Conservation (phyloP, 495 filamentous ascomycete species). For the Lindgomyces ingoldianus region DNA sequence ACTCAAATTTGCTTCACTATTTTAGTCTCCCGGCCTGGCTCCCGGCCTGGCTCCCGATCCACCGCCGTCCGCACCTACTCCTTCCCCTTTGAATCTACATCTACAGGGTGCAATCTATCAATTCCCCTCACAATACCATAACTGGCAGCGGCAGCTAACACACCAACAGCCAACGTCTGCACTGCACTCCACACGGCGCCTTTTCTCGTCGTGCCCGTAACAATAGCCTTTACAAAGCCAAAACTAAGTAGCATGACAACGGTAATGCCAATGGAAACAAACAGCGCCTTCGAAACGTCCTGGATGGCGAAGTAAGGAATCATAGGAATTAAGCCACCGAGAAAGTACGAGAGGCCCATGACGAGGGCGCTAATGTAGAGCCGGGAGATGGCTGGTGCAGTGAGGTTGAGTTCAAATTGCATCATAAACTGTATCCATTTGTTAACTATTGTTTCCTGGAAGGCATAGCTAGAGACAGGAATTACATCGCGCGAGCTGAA, state of each 20-base stretch:
- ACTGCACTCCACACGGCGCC: conserved; percentile 32
- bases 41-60: neutral
- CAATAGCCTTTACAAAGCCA: conserved; percentile 52
- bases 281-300: conserved; percentile 50
- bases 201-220: conserved; percentile 28
- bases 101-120: neutral
- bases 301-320: conserved; percentile 57
- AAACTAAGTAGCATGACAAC: conserved; percentile 55
- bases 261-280: conserved; percentile 54
- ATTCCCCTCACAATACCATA: conserved; percentile 41
- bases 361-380: conserved; percentile 53
- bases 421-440: conserved; percentile 57
- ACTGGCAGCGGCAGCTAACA: conserved; percentile 32
- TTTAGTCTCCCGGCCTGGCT: too few species aligned
- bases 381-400: conserved; percentile 47
- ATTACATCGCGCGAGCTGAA: too few species aligned
- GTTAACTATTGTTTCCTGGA: too few species aligned
- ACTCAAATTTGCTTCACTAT: too few species aligned
- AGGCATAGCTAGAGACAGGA: too few species aligned
- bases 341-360: conserved; percentile 57
- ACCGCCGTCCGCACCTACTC: neutral
- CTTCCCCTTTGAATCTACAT: neutral
- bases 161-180: conserved; percentile 42
- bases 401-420: conserved; percentile 55
- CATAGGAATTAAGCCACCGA: conserved; percentile 59